Evolutionary conservation across 1,284 basidiomycete genomes (phyloP), one percentile per base, ranked within the genome.

Genomic region (Tylopilus orsonianus): DNA sequence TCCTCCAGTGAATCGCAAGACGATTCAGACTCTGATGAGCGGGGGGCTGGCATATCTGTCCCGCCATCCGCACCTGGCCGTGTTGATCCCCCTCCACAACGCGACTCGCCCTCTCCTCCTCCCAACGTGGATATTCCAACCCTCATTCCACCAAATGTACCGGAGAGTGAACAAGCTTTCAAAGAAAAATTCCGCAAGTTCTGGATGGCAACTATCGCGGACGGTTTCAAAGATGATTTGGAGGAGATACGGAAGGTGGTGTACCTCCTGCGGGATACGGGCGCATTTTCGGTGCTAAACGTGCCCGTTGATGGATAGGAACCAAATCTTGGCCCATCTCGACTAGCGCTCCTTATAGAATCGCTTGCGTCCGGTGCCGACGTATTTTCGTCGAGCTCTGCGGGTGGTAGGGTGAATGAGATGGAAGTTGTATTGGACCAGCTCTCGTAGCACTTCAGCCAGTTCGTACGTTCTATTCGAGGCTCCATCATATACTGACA

Each of bases 201-300:
- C 61, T 91, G 87, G 87, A 89, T 91, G 86, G 67, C 79, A 3
- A 79, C 82, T 2, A 75, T 90, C 4, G 87, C 83, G 1, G 87
- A 90, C 63, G 86, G 80, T 14, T 91, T 90, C 67, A 78, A 78
- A 52, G 82, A 87, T 43, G 88, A 90, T 63, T 70, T 91, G 16
- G 85, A 88, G 58, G 76, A 83, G 57, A 83, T 90, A 57, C 80
- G 83, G 35, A 89, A 89, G 74, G 87, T 47, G 22, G n/a, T 19
- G 50, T 35, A n/a, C 14, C n/a, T n/a, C 30, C 5, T 32, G 30
- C 16, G 30, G 30, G 3, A 14, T n/a, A 14, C 6, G n/a, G 2
- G 30, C 14, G 16, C 5, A 5, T 2, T 32, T 32, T 16, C 13
- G 5, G 13, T 9, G n/a, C n/a, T 16, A 32, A 9, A 8, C 27